Evolutionary conservation across 768 basidiomycete genomes (phyloP), one percentile per base, ranked within the genome.

Genomic region (Sarcomyxa edulis): DNA sequence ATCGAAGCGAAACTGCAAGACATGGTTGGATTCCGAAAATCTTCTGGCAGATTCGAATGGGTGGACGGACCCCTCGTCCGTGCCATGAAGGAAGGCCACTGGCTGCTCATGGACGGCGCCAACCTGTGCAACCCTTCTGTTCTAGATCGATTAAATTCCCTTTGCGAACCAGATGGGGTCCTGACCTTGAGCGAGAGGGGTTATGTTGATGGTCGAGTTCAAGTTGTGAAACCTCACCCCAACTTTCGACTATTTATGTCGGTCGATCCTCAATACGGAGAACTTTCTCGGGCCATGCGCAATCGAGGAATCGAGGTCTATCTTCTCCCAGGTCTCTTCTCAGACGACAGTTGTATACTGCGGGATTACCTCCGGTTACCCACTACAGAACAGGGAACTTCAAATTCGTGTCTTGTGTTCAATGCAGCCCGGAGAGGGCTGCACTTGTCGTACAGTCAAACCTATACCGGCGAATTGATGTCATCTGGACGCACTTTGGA

Each of bases 221-320:
- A 91, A 49, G 58, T 80, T 36, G 62, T 98, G 45, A 67, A 60
- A 28, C 94, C 96, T 2, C 94, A 98, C 55, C 79, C 84, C 2
- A 69, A 83, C 48, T 99, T 99, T 64, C 76, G 94, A 19, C 66
- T 99, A 5, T 85, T 98, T 62, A 95, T 99, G 92, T 78, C 82
- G 2, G 80, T 94, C 36, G 90, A 99, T 54, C 87, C 91, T 20
- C 81, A 83, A 45, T 74, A 84, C 45, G 96, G 96, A 31, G 96
- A 99, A 60, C 66, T 98, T 8, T 98, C 96, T 2, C 74, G 96
- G 25, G 96, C 96, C 2, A 99, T 99, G 96, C 84, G 96, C 18
- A 99, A 99, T 61, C 80, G 96, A 40, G 95, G 95, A 12, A 68
- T 96, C 24, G 96, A 99, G 59, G 72, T 97, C 32, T 71, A 74